phyloP scores from a whole-genome alignment of 768 basidiomycete species.

The Multifurca ochricompacta region DNA sequence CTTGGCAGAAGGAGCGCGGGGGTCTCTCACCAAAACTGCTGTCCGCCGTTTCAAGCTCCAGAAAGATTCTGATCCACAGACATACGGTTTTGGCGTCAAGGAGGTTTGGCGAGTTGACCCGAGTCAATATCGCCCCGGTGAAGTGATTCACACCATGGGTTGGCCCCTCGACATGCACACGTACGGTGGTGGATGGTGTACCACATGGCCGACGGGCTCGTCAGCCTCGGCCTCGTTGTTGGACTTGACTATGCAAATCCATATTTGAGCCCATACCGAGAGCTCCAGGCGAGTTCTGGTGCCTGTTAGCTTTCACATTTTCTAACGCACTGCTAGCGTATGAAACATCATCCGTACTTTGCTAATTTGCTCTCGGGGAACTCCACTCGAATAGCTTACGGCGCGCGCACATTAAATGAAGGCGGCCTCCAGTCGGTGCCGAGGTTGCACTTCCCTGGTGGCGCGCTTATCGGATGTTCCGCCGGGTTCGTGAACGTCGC shows the following conservation, averaged over 20 bases:
- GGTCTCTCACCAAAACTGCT: constrained; percentile 76
- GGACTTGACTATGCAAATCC: constrained; percentile 95
- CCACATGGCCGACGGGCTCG: constrained; percentile 89
- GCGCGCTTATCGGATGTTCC: constrained; percentile 89
- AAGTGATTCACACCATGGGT: constrained; percentile 91
- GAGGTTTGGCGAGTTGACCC: constrained; percentile 91
- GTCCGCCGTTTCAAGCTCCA: constrained; percentile 70
- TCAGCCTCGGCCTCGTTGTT: constrained; percentile 85
- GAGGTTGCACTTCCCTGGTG: constrained; percentile 80
- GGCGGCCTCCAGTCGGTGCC: constrained; percentile 92
- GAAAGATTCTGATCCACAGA: constrained; percentile 70
- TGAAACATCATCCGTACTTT: constrained; percentile 97
- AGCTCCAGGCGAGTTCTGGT: constrained; percentile 65
- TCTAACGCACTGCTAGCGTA: constrained; percentile 40
- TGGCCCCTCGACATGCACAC: constrained; percentile 83
- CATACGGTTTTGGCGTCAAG: constrained; percentile 93
- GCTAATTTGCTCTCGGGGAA: constrained; percentile 67
- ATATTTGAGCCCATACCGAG: constrained; percentile 83
- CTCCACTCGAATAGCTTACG: constrained; percentile 78
- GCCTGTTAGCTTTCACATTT: neutral
- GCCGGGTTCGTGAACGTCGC: constrained; percentile 95
- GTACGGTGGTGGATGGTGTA: constrained; percentile 91
- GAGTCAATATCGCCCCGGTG: constrained; percentile 55
- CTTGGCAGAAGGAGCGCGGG: constrained; percentile 93
- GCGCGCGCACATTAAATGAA: constrained; percentile 83